Conservation (phyloP, 2,329 filamentous ascomycete genomes). For the Pyrenophora teres region DNA sequence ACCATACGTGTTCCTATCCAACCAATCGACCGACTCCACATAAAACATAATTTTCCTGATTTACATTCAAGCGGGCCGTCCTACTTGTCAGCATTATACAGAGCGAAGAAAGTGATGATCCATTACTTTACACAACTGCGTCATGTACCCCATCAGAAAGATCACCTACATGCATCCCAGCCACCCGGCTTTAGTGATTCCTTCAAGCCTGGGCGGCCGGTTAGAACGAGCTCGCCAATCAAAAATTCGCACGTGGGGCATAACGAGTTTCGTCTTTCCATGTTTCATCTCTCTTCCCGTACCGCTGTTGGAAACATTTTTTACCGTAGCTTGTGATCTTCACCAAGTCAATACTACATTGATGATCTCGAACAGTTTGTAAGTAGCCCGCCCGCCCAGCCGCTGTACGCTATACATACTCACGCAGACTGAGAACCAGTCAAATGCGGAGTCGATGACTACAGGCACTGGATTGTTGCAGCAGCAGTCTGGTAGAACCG, state of each 20-base stretch:
- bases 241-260: slow-evolving; percentile 8
- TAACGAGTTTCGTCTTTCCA: slow-evolving; percentile 1
- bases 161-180: slow-evolving; percentile 7
- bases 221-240: slow-evolving; percentile 10
- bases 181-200: slow-evolving; percentile 8
- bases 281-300: slow-evolving; percentile 6
- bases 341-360: slow-evolving; percentile 4
- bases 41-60: slow-evolving; percentile 5
- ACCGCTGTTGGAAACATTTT: slow-evolving; percentile 3
- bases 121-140: neutral
- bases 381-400: neutral
- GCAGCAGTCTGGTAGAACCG: neutral
- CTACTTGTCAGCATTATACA: neutral
- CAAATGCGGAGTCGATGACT: slow-evolving; percentile 1
- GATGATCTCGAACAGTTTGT: slow-evolving; percentile 3
- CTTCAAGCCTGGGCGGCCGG: slow-evolving; percentile 8
- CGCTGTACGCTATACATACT: neutral
- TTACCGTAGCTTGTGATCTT: neutral
- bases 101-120: slow-evolving; percentile 4
- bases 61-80: slow-evolving; percentile 9
- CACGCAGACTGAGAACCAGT: neutral
- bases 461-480: neutral
- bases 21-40: neutral
- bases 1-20: neutral
- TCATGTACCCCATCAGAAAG: neutral